A percentile compares a stretch with the other conserved stretches of the same genome.
These are phyloP conservation scores for Candida buenavistaensis DNA, from an alignment of 1,139 yeast species.

Conservation along the genomic window DNA sequence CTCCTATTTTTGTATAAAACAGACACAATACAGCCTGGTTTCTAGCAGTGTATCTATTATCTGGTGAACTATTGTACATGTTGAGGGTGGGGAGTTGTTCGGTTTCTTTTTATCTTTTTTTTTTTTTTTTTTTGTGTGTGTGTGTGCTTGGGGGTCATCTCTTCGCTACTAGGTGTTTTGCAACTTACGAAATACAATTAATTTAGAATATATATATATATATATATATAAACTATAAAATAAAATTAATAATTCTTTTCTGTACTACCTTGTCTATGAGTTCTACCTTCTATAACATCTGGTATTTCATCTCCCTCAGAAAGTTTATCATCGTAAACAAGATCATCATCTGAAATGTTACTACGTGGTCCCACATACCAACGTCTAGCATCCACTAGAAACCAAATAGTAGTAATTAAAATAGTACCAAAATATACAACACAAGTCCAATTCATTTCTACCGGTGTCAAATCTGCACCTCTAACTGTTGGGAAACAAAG, in stretches of 20 bases:
- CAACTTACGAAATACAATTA: not conserved
- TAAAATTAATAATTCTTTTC: conserved; percentile 6
- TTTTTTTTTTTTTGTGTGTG: too few species aligned
- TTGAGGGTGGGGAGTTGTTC: too few species aligned
- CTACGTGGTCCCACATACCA: conserved; percentile 72
- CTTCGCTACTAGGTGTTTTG: too few species aligned
- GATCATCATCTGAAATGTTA: conserved; percentile 44
- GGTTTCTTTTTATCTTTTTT: too few species aligned
- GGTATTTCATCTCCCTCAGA: conserved; percentile 11
- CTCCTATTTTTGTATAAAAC: conserved; percentile 84
- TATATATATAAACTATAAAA: not conserved
- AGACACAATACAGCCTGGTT: conserved; percentile 26
- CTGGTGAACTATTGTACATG: not conserved
- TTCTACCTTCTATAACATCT: conserved; percentile 13
- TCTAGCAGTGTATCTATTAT: not conserved
- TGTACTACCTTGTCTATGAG: conserved; percentile 4
- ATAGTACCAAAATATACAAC: conserved; percentile 69
- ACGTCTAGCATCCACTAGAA: conserved; percentile 55
- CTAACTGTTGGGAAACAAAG: conserved; percentile 61
- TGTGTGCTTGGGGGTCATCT: too few species aligned
- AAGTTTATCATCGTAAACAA: conserved; percentile 18
- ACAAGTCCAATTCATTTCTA: conserved; percentile 69
- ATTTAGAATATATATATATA: not conserved
- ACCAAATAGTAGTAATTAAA: conserved; percentile 54
- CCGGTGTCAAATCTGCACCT: conserved; percentile 49